Evolutionary conservation across 345 rosid genomes (phyloP), one percentile per base, ranked within the genome.

Genomic region (Populus pruinosa): DNA sequence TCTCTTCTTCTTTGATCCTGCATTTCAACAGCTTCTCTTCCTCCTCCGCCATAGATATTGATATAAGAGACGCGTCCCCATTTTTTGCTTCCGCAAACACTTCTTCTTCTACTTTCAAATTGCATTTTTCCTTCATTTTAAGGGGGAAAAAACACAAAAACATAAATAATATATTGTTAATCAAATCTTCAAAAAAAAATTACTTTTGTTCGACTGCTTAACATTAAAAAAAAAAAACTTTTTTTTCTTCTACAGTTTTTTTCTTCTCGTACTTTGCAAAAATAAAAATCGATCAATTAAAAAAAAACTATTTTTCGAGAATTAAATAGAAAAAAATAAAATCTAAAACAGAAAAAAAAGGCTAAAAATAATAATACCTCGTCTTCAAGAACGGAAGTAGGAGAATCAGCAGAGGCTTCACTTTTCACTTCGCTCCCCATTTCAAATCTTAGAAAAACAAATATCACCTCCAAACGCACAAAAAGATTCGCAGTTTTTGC

Each of bases 311-410:
- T 27, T 74, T 41, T 17, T 29, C 2, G n/a, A 68, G 25, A 36
- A 25, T 62, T 50, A 68, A 55, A 56, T 31, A 75, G 27, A n/a
- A 18, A 64, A 20, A n/a, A 0, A 27, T 27, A 27, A 29, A 33
- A 47, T 31, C 12, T 17, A 7, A 31, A 44, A 35, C 6, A 12
- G 3, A 35, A 65, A 71, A 35, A 65, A 71, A 23, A 50, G 2
- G 27, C 59, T 20, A 62, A 23, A 47, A 16, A 67, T 12, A 47
- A 44, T 17, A 62, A 25, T 61, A 94, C 98, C 89, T 94, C 96
- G 17, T 91, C 97, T 70, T 79, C 90, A 13, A 95, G 95, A 69
- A 95, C 99, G 70, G 99, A 95, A 67, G 92, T 93, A 64, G 97
- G 98, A 16, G 98, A 94, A 67, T 89, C 94, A 29, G 85, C 93